phyloP scores from a whole-genome alignment of 306 rosid genomes.

The Crotalaria pallida region DNA sequence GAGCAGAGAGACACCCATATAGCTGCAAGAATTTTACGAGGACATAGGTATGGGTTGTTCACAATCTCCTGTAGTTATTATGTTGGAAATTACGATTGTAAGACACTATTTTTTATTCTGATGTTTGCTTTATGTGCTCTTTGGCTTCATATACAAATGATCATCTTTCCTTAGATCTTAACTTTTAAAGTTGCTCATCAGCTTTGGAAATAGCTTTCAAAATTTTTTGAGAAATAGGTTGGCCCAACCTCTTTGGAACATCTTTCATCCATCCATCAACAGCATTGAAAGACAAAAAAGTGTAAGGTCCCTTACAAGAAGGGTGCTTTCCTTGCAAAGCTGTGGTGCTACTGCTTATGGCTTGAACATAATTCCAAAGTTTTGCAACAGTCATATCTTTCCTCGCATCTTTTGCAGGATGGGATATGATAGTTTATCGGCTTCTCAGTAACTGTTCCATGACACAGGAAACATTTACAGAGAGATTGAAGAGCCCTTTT shows the following conservation, averaged over 20 bases:
- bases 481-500: neutral
- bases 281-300: neutral
- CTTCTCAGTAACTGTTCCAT: neutral
- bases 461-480: neutral
- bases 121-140: neutral
- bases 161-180: neutral
- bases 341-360: neutral
- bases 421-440: neutral
- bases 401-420: neutral
- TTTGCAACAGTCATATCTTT: neutral
- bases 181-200: neutral
- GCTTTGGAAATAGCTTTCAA: neutral
- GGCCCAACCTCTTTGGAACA: neutral
- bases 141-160: neutral
- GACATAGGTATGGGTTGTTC: neutral
- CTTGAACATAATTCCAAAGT: neutral
- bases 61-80: neutral
- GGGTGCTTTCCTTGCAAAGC: neutral
- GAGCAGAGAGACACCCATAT: neutral
- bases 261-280: conserved; percentile 1
- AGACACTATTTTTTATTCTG: neutral
- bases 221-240: neutral
- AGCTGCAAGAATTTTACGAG: neutral
- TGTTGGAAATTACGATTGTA: neutral
- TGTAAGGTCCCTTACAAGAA: neutral